Conservation (phyloP, 2,329 filamentous ascomycete genomes). For the Colletotrichum orchidophilum region DNA sequence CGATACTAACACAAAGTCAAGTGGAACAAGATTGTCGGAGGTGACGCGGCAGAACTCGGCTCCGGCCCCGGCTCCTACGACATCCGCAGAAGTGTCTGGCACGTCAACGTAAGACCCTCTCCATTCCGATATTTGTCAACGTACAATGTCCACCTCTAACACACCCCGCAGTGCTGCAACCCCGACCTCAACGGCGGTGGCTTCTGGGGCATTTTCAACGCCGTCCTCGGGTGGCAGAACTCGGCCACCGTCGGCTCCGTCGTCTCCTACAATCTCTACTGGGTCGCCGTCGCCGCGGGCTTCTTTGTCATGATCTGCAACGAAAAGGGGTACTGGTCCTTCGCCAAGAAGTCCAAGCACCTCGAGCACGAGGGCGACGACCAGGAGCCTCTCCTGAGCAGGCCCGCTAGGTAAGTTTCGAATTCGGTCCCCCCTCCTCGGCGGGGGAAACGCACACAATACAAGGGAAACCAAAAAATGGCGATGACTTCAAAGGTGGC, state of each 20-base stretch:
- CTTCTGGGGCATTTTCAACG: conserved; percentile 79
- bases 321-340: conserved; percentile 32
- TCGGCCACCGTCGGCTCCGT: conserved; percentile 36
- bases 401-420: conserved; percentile 34
- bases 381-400: conserved; percentile 34
- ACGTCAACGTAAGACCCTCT: conserved; percentile 72
- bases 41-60: conserved; percentile 58
- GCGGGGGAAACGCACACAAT: too few species aligned
- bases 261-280: conserved; percentile 36
- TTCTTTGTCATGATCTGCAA: conserved; percentile 33
- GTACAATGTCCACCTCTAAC: conserved; percentile 31
- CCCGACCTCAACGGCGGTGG: conserved; percentile 71
- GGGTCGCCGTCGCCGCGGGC: conserved; percentile 33
- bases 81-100: conserved; percentile 80
- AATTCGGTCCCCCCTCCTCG: neutral
- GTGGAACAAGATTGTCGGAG: conserved; percentile 70
- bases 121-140: too few species aligned
- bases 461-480: too few species aligned
- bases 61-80: conserved; percentile 80
- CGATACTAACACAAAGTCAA: conserved; percentile 34
- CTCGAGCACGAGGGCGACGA: conserved; percentile 20
- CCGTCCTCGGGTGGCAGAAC: conserved; percentile 69
- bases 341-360: conserved; percentile 11
- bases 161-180: conserved; percentile 65
- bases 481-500: conserved; percentile 10